A percentile compares a stretch with the other conserved stretches of the same genome.
Conservation (phyloP, 2,329 filamentous ascomycete genomes). For the Seiridium unicorne region DNA sequence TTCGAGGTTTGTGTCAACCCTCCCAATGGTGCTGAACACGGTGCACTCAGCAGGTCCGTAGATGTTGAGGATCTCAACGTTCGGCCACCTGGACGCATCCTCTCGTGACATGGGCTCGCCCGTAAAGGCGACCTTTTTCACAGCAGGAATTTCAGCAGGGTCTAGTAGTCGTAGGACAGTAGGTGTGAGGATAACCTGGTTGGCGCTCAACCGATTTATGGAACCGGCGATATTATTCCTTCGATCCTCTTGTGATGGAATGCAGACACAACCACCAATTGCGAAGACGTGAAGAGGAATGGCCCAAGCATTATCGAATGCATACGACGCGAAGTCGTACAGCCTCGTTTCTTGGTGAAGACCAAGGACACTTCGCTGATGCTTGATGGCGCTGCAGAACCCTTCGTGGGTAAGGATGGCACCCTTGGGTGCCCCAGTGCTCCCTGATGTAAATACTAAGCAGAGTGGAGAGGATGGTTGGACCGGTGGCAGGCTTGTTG, state of each 20-base stretch:
- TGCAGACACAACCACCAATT: no score
- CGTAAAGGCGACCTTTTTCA: neutral
- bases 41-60: neutral
- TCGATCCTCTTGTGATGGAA: neutral
- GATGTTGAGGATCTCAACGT: neutral
- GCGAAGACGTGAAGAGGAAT: no score
- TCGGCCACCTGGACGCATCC: neutral
- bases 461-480: no score
- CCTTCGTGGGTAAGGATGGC: no score
- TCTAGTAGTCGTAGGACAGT: neutral
- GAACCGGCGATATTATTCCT: neutral
- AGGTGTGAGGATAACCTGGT: neutral
- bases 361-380: no score
- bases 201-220: neutral
- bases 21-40: neutral
- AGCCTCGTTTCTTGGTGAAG: no score
- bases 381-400: no score
- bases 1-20: neutral
- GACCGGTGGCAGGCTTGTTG: no score
- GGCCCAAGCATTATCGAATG: no score
- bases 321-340: no score
- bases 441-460: no score
- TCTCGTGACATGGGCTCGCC: neutral
- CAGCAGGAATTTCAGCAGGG: neutral
- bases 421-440: no score